Evolutionary conservation across 108 stramenopile species (phyloP), one percentile per base, ranked within the genome.

Genomic region (Asterionellopsis glacialis): DNA sequence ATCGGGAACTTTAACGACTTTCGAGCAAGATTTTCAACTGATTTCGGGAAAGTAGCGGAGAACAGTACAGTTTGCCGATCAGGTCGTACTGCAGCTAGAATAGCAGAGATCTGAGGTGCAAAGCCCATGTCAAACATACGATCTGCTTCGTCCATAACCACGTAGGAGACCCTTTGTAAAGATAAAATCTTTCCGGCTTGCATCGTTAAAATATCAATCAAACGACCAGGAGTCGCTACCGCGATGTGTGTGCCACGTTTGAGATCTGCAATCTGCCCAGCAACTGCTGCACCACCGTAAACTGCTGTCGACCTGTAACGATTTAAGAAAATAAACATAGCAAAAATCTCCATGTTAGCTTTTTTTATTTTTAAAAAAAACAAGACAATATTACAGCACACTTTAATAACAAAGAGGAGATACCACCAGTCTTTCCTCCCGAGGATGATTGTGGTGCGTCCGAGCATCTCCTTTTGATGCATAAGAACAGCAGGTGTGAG

Each of bases 111-210:
- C 71, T 99, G 99, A 14, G 99, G 97, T 41, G 94, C 96, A 67
- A 99, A 99, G 47, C 99, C 99, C 99, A 99, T 98, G 79, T 99
- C 99, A 68, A 97, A 99, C 88, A 98, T 96, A 21, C 99, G 81
- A 78, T 99, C 99, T 41, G 97, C 95, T 71, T 99, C 99, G 65
- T 99, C 99, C 73, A 98, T 80, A 9, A 97, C 96, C 22, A 98
- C 96, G 65, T 88, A 95, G 0, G 94, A 90, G 2, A 97, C 97
- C 1, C 99, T 88, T 55, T 82, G 71, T 23, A 99, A 60, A 24
- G 85, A 87, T 27, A 99, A 73, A n/a, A 95, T 63, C 63, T 90
- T 91, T 3, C 98, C 98, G 14, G 91, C 83, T 73, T 98, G 97
- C 96, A 98, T 97, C 22, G 95, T 96, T 18, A 99, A 72, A 56